These are phyloP conservation scores for Physcomitrium patens DNA, from an alignment of 225 moss, liverwort and hornwort species.

Conservation along the genomic window DNA sequence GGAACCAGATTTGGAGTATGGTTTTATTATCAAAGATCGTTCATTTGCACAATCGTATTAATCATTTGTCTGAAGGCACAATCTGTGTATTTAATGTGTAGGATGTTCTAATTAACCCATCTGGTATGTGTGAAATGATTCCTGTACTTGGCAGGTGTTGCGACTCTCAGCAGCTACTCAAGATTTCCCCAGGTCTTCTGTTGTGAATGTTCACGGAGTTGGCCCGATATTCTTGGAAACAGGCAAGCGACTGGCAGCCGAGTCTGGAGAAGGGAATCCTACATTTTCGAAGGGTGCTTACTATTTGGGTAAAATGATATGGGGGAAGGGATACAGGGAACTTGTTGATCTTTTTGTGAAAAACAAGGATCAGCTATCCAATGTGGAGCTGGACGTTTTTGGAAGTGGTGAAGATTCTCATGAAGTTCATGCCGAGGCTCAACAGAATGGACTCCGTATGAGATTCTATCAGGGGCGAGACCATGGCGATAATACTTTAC, in stretches of 20 bases:
- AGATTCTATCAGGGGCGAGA: conserved; percentile 87
- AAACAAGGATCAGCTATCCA: conserved; percentile 69
- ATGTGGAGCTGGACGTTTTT: conserved; percentile 83
- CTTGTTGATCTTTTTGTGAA: conserved; percentile 86
- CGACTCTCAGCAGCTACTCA: conserved; percentile 95
- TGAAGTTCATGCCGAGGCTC: conserved; percentile 83
- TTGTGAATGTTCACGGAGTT: conserved; percentile 97
- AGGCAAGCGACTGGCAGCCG: conserved; percentile 72
- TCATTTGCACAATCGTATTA: not conserved
- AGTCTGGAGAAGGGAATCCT: conserved; percentile 60
- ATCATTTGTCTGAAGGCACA: not conserved
- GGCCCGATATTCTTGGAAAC: conserved; percentile 87
- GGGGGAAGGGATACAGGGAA: conserved; percentile 98
- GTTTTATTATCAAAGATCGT: not conserved
- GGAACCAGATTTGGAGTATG: too few species aligned
- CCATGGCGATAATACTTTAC: conserved; percentile 83
- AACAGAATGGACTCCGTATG: conserved; percentile 74
- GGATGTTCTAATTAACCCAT: not conserved
- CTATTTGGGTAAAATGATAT: conserved; percentile 95
- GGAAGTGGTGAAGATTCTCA: conserved; percentile 95
- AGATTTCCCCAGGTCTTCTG: conserved; percentile 76
- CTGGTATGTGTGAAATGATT: conserved; percentile 1
- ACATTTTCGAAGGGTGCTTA: conserved; percentile 91
- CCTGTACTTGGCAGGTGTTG: conserved; percentile 66
- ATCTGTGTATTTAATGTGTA: not conserved